Evolutionary conservation across 202 grass and related monocot species (phyloP), one percentile per base, ranked within the genome.

Genomic region (Saccharum hybrid): DNA sequence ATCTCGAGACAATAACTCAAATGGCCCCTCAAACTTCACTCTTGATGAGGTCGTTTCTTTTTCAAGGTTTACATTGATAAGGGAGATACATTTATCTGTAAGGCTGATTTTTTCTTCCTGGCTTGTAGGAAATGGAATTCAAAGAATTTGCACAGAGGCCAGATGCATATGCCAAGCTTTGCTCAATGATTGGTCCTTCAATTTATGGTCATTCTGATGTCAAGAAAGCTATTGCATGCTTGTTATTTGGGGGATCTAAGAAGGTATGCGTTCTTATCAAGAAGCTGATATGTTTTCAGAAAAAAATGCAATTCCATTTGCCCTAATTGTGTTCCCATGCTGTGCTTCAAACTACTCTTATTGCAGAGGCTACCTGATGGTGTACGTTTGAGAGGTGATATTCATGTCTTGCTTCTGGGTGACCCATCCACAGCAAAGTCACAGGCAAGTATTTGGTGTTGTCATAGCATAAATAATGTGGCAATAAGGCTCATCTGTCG

Each of bases 381-480:
- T 81, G 93, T 90, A 2, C 77, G 93, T 33, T 85, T 96, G 78
- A 96, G 96, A 94, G 96, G 93, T 30, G 96, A 98, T 68, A 96
- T 92, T 75, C 93, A 98, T 94, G 91, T 92, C 60, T 90, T 98
- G 77, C 87, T 98, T 68, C 86, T 98, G 43, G 96, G 96, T 88
- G 96, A 98, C 92, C 96, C 93, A 67, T 98, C 96, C 1, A 98
- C 96, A 66, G 96, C 96, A 82, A 98, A 98, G 86, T 98, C 96
- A 23, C 96, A 98, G 93, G 96, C 89, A 79, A 72, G 75, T 31
- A 23, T 19, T 79, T 46, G 1, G 54, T 57, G 18, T 19, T 84
- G 19, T 26, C 30, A 45, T 28, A 21, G 6, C 42, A 68, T 80
- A 78, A 56, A 54, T 16, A 45, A 54, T 30, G 38, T 28, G 19